Percentiles rank a stretch among this genome's conserved stretches.
phyloP scores from a whole-genome alignment of 495 filamentous ascomycete species.

The Parachaetomium inaequale region DNA sequence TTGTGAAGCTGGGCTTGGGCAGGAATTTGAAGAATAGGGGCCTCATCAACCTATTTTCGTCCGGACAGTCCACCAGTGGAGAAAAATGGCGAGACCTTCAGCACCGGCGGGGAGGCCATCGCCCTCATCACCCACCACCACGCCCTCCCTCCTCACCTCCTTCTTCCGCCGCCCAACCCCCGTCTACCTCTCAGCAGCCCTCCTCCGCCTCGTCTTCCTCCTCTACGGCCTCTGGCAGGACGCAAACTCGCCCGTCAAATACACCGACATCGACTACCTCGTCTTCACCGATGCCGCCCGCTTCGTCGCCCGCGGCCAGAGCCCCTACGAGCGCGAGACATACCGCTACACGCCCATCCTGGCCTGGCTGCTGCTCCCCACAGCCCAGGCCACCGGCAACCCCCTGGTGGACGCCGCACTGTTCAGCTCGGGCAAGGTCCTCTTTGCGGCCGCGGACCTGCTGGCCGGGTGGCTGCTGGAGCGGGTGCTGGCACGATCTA shows the following conservation, averaged over 20 bases:
- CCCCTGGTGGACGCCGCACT: slow-evolving; percentile 41
- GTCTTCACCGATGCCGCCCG: slow-evolving; percentile 97
- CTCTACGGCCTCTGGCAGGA: slow-evolving; percentile 91
- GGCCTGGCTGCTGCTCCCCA: slow-evolving; percentile 85
- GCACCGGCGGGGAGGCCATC: not conserved
- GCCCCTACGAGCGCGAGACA: slow-evolving; percentile 84
- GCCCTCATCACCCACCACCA: not conserved
- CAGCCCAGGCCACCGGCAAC: slow-evolving; percentile 51
- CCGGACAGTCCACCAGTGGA: not conserved
- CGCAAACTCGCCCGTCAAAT: slow-evolving; percentile 82
- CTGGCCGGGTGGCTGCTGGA: slow-evolving; percentile 81
- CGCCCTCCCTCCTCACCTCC: slow-evolving; percentile 22
- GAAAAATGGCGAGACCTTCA: not conserved
- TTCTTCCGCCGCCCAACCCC: slow-evolving; percentile 42
- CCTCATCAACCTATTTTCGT: not conserved
- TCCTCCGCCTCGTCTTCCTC: slow-evolving; percentile 67
- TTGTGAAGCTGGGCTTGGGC: not conserved
- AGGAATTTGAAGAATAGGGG: not conserved
- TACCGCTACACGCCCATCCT: slow-evolving; percentile 95
- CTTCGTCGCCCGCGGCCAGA: slow-evolving; percentile 57
- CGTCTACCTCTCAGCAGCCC: slow-evolving; percentile 64
- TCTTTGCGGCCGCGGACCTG: slow-evolving; percentile 81
- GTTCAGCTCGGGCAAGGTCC: slow-evolving; percentile 83
- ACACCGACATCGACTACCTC: slow-evolving; percentile 98
- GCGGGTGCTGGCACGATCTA: slow-evolving; percentile 30